Evolutionary conservation across 1,284 basidiomycete genomes (phyloP), one percentile per base, ranked within the genome.

Genomic region (Rhodotorula sp.): DNA sequence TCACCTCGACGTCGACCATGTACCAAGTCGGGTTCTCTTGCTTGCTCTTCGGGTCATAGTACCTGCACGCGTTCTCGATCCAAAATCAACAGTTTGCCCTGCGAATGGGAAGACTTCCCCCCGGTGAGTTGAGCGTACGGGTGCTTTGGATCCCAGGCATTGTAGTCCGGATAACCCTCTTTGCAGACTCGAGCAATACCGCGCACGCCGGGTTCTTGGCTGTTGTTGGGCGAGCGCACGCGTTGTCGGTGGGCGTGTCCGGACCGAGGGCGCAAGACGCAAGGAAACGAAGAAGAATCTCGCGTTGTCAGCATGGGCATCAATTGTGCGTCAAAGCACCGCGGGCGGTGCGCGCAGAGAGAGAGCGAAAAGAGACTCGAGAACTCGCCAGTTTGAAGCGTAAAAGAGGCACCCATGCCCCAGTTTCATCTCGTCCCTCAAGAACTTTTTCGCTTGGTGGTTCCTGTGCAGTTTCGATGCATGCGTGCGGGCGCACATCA

Each of bases 101-200:
- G 26, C 24, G 7, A 24, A 29, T n/a, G 22, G 29, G 29, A 29
- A 17, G 18, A 15, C 55, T 12, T 12, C 10, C 37, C 37, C 37
- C 6, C 10, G 33, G 33, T 37, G 33, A 8, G 29, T 26, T 1
- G 29, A 8, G 48, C 64, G 44, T 8, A 62, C 68, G 68, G 68
- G 45, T 84, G 87, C 75, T 78, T 92, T 89, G 86, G 78, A 78
- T 95, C 91, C 90, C 91, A 95, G 48, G 93, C 91, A 20, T 93
- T 93, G 78, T 90, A 86, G 79, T 95, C 93, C 33, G 93, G 91
- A 80, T 95, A 94, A 4, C 91, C 91, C 79, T 91, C 89, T 80
- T 87, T 91, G 29, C 84, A 84, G 14, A 95, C 87, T 88, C 91
- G 86, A 10, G 92, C 92, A 77, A 94, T 87, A 14, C 86, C 93